phyloP scores from a whole-genome alignment of 345 rosid species.

The Eucalyptus urophylla region DNA sequence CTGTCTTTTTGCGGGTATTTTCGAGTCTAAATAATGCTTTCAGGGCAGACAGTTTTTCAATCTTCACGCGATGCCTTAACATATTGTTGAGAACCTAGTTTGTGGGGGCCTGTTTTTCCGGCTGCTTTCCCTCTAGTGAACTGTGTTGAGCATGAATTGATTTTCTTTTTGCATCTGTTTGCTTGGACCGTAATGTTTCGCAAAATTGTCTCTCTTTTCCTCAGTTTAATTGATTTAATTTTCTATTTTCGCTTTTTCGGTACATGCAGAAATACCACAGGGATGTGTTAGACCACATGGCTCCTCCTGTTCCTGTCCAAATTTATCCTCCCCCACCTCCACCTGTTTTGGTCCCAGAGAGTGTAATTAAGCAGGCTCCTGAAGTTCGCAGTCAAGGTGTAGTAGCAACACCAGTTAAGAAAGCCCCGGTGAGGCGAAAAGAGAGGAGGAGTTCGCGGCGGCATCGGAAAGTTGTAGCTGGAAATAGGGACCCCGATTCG shows the following conservation, averaged over 20 bases:
- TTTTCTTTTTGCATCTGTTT: background rate
- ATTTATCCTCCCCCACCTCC: slow-evolving; percentile 31
- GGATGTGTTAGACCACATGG: slow-evolving; percentile 35
- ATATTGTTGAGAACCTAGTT: background rate
- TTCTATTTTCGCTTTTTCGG: background rate
- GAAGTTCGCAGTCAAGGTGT: slow-evolving; percentile 14
- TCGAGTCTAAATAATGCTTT: background rate
- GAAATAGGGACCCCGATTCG: slow-evolving; percentile 12
- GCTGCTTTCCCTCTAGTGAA: background rate
- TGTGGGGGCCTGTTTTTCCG: background rate
- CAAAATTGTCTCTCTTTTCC: background rate
- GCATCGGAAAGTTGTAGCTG: slow-evolving; percentile 41
- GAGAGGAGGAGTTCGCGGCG: slow-evolving; percentile 56
- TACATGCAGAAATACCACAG: slow-evolving; percentile 70
- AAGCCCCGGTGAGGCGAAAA: slow-evolving; percentile 33
- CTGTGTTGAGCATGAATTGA: background rate
- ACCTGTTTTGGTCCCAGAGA: slow-evolving; percentile 1
- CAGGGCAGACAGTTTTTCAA: background rate
- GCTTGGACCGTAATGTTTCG: background rate
- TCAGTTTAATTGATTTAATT: background rate
- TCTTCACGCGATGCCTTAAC: background rate
- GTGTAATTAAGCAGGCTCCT: slow-evolving; percentile 11
- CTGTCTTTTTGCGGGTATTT: background rate
- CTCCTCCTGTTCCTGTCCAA: slow-evolving; percentile 15
- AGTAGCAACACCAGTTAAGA: slow-evolving; percentile 10